phyloP scores from a whole-genome alignment of 495 filamentous ascomycete genomes.

The Penicillium robsamsonii region DNA sequence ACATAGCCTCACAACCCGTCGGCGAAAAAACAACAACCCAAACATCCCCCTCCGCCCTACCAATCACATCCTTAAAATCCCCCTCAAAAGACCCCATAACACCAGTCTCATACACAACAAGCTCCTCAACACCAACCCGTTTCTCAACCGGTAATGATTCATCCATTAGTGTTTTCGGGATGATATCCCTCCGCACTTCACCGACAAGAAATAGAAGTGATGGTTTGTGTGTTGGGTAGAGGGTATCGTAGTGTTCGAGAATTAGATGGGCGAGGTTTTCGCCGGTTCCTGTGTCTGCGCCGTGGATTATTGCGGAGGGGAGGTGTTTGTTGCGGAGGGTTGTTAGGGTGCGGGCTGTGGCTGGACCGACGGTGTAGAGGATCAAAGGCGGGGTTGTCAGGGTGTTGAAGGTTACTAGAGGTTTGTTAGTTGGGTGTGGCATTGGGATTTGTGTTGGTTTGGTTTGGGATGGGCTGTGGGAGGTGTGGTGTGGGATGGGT shows the following conservation, averaged over 20 bases:
- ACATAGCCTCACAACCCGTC: slow-evolving; percentile 79
- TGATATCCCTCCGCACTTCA: slow-evolving; percentile 81
- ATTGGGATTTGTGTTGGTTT: background rate
- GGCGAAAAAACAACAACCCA: slow-evolving; percentile 97
- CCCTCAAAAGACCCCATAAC: slow-evolving; percentile 71
- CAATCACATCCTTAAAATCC: slow-evolving; percentile 52
- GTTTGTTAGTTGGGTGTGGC: slow-evolving; percentile 7
- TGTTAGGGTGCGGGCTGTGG: slow-evolving; percentile 71
- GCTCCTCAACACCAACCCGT: slow-evolving; percentile 66
- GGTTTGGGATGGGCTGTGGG: background rate
- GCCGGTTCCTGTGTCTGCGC: slow-evolving; percentile 78
- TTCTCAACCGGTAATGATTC: slow-evolving; percentile 30
- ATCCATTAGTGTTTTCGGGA: slow-evolving; percentile 72
- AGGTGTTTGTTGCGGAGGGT: slow-evolving; percentile 49
- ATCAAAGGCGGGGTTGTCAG: slow-evolving; percentile 40
- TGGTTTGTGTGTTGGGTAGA: slow-evolving; percentile 42
- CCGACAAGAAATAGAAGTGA: slow-evolving; percentile 83
- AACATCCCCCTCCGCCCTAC: slow-evolving; percentile 32
- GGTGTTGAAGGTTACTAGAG: slow-evolving; percentile 29
- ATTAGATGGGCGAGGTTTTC: slow-evolving; percentile 75
- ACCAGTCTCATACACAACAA: slow-evolving; percentile 81
- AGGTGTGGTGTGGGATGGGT: background rate
- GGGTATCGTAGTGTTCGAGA: slow-evolving; percentile 61
- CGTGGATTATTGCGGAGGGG: slow-evolving; percentile 58
- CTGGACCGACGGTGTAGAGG: slow-evolving; percentile 89